A percentile compares a stretch with the other conserved stretches of the same genome.
Evolutionary conservation across 164 flowering plant species (phyloP).

Genomic region (Stephania yunnanensis): DNA sequence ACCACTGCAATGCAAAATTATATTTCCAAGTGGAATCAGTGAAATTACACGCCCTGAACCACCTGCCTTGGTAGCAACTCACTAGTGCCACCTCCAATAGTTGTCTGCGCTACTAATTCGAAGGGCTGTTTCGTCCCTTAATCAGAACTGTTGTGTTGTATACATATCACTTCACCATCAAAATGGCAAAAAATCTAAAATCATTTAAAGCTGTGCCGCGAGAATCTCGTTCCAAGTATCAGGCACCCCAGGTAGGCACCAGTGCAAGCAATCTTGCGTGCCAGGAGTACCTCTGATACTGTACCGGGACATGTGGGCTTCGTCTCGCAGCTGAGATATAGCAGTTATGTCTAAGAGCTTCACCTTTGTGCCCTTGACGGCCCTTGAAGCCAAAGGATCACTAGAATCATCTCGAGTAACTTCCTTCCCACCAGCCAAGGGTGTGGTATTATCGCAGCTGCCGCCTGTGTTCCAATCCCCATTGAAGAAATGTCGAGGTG

Average conservation of each 20-base stretch:
- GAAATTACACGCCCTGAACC: background rate
- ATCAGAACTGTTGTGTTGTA: background rate
- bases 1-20: too few species aligned
- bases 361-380: conserved; percentile 59
- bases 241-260: conserved; percentile 89
- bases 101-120: background rate
- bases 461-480: conserved; percentile 96
- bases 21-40: background rate
- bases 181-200: background rate
- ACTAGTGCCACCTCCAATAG: background rate
- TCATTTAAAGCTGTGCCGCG: conserved; percentile 40
- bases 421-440: conserved; percentile 52
- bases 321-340: conserved; percentile 66
- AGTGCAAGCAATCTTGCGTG: conserved; percentile 75
- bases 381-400: conserved; percentile 45
- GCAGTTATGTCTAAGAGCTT: conserved; percentile 71
- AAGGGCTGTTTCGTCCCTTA: background rate
- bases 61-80: background rate
- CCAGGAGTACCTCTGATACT: conserved; percentile 46
- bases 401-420: conserved; percentile 50
- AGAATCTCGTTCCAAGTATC: conserved; percentile 83
- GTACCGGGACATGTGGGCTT: conserved; percentile 71
- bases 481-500: conserved; percentile 79
- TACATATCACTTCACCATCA: background rate
- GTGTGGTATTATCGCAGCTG: conserved; percentile 67